A percentile compares a stretch with the other conserved stretches of the same genome.
These are phyloP conservation scores for Craspedostauros australis DNA, from an alignment of 108 stramenopile species.

Conservation along the genomic window DNA sequence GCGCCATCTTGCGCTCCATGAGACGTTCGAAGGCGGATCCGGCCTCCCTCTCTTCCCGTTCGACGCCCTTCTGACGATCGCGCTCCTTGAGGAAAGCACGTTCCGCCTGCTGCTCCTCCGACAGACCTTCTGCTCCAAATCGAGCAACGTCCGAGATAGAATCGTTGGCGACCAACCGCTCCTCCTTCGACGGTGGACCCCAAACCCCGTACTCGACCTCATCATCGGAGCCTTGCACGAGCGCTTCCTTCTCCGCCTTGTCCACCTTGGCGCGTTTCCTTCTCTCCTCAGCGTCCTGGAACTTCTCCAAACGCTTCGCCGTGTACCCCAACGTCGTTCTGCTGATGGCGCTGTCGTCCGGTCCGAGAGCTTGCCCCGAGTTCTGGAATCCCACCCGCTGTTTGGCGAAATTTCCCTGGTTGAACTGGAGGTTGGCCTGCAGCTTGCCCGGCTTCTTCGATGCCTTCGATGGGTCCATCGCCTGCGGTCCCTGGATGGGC, in stretches of 20 bases:
- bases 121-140: slow-evolving; percentile 44
- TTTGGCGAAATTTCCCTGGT: slow-evolving; percentile 46
- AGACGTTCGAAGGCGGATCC: slow-evolving; percentile 58
- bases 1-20: slow-evolving; percentile 91
- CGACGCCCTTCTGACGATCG: slow-evolving; percentile 49
- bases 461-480: slow-evolving; percentile 17
- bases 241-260: slow-evolving; percentile 34
- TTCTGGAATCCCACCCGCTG: slow-evolving; percentile 65
- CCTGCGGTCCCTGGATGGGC: slow-evolving; percentile 48
- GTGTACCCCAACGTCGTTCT: slow-evolving; percentile 43
- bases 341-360: slow-evolving; percentile 12
- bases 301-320: slow-evolving; percentile 26
- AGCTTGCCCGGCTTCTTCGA: slow-evolving; percentile 12
- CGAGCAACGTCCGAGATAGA: slow-evolving; percentile 43
- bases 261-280: slow-evolving; percentile 15
- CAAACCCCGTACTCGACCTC: slow-evolving; percentile 76
- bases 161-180: slow-evolving; percentile 47
- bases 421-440: slow-evolving; percentile 45
- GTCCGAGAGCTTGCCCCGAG: slow-evolving; percentile 38
- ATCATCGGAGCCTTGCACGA: slow-evolving; percentile 70
- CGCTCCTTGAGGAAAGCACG: slow-evolving; percentile 64
- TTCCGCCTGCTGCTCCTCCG: slow-evolving; percentile 63
- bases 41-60: slow-evolving; percentile 47
- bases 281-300: slow-evolving; percentile 29
- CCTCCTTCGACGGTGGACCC: slow-evolving; percentile 69